A percentile compares a stretch with the other conserved stretches of the same genome.
Evolutionary conservation across 208 protist species (phyloP).

Genomic region (Leishmania mexicana): DNA sequence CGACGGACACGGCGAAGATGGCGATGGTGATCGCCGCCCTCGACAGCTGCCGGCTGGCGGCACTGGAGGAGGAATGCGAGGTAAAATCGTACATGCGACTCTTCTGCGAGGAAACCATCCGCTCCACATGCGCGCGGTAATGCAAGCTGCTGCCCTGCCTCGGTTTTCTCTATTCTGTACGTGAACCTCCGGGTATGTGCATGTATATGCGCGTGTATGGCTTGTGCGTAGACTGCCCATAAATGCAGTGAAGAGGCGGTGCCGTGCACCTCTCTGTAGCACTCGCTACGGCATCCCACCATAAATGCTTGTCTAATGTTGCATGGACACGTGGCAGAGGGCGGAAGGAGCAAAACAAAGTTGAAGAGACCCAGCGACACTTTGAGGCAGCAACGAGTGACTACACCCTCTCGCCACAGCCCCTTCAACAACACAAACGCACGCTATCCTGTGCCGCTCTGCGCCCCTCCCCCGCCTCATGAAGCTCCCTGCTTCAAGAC

Average conservation of each 20-base stretch:
- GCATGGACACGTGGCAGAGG: background rate
- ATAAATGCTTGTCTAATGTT: background rate
- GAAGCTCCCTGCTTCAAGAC: background rate
- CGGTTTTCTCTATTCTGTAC: background rate
- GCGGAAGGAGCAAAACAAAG: background rate
- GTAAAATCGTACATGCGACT: slow-evolving; percentile 66
- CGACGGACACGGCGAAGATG: slow-evolving; percentile 57
- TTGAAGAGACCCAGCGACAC: background rate
- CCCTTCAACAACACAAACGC: background rate
- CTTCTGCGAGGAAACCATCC: slow-evolving; percentile 77
- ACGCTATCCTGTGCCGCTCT: background rate
- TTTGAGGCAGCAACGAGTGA: background rate
- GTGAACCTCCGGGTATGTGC: background rate
- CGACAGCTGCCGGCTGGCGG: slow-evolving; percentile 52
- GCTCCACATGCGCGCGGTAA: slow-evolving; percentile 56
- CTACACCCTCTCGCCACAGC: background rate
- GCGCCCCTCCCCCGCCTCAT: background rate
- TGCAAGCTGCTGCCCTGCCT: background rate
- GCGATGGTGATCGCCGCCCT: slow-evolving; percentile 58
- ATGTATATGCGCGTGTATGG: background rate
- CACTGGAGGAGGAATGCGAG: slow-evolving; percentile 67
- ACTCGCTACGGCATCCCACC: background rate
- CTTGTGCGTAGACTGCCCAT: background rate
- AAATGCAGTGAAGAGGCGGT: background rate
- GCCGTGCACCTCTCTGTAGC: background rate